These are phyloP conservation scores for Stenocarpella maydis DNA, from an alignment of 2,329 filamentous ascomycete genomes.

Conservation along the genomic window DNA sequence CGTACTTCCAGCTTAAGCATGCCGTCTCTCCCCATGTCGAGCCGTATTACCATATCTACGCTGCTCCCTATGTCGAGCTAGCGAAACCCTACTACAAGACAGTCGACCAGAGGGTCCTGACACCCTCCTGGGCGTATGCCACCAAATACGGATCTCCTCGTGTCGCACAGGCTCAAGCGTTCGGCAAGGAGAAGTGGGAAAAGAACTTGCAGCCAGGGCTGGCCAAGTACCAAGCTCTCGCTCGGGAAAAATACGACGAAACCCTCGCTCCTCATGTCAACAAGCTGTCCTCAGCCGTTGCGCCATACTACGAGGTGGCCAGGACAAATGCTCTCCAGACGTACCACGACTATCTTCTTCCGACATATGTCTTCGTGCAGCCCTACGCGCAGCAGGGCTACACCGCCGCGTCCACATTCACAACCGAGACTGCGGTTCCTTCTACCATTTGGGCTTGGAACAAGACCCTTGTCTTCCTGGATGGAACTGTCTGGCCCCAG, in stretches of 20 bases:
- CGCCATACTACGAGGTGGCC: conserved; percentile 77
- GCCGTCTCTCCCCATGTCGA: conserved; percentile 75
- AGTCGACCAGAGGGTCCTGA: conserved; percentile 70
- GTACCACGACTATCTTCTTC: conserved; percentile 77
- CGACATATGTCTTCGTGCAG: conserved; percentile 75
- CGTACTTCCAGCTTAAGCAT: conserved; percentile 75
- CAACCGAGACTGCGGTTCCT: conserved; percentile 75
- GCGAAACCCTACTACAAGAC: conserved; percentile 78
- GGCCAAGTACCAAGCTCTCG: conserved; percentile 67
- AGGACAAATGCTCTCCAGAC: conserved; percentile 70
- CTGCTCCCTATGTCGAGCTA: conserved; percentile 81
- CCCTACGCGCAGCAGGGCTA: conserved; percentile 80
- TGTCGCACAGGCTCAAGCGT: conserved; percentile 71
- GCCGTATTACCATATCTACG: conserved; percentile 87
- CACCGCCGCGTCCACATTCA: conserved; percentile 69
- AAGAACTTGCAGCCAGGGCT: conserved; percentile 80
- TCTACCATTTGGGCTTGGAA: conserved; percentile 75
- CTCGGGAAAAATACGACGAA: conserved; percentile 72
- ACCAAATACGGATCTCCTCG: conserved; percentile 80
- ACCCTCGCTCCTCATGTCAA: conserved; percentile 78
- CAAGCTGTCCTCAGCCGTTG: conserved; percentile 62
- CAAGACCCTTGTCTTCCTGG: conserved; percentile 73
- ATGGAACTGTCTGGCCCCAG: conserved; percentile 82
- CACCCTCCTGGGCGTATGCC: conserved; percentile 72
- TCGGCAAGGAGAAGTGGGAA: conserved; percentile 78